A percentile compares a stretch with the other conserved stretches of the same genome.
Conservation (phyloP, 805 yeast species). For the Ogataea ganodermae region DNA sequence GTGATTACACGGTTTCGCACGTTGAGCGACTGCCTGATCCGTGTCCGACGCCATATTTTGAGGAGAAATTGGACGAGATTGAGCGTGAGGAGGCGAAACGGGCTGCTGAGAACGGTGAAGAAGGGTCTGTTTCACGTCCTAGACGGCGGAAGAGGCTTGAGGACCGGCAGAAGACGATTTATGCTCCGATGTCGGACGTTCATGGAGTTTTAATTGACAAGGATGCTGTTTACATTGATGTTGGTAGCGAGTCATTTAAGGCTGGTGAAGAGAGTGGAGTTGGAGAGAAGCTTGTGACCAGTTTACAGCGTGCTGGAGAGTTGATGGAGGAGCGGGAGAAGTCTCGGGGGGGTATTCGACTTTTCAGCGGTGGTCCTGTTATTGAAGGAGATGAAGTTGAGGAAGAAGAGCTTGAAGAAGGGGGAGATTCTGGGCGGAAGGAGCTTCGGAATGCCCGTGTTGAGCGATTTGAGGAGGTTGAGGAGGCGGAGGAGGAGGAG, state of each 20-base stretch:
- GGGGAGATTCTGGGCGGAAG: conserved; percentile 62
- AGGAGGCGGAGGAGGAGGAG: conserved; percentile 45
- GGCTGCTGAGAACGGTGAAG: conserved; percentile 62
- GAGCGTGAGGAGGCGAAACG: conserved; percentile 72
- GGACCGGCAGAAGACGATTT: conserved; percentile 89
- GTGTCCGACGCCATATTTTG: conserved; percentile 94
- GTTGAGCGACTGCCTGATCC: conserved; percentile 96
- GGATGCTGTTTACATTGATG: conserved; percentile 95
- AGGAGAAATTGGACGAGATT: conserved; percentile 78
- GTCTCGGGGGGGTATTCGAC: conserved; percentile 66
- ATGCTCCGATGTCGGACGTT: conserved; percentile 99
- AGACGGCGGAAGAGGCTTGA: conserved; percentile 86
- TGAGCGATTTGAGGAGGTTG: conserved; percentile 50
- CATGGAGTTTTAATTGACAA: conserved; percentile 97
- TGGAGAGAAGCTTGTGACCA: conserved; percentile 85
- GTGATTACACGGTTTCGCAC: conserved; percentile 74
- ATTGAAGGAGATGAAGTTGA: conserved; percentile 38
- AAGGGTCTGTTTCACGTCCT: conserved; percentile 44
- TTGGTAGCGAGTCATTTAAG: conserved; percentile 44
- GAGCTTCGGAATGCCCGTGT: conserved; percentile 62
- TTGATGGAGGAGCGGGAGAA: conserved; percentile 43
- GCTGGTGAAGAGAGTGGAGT: conserved; percentile 55
- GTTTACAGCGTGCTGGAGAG: conserved; percentile 68
- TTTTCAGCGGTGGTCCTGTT: conserved; percentile 55
- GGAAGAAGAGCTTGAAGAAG: conserved; percentile 40